Base-by-base conservation (phyloP, 1,139 yeast species). In the Geotrichum reessii region DNA sequence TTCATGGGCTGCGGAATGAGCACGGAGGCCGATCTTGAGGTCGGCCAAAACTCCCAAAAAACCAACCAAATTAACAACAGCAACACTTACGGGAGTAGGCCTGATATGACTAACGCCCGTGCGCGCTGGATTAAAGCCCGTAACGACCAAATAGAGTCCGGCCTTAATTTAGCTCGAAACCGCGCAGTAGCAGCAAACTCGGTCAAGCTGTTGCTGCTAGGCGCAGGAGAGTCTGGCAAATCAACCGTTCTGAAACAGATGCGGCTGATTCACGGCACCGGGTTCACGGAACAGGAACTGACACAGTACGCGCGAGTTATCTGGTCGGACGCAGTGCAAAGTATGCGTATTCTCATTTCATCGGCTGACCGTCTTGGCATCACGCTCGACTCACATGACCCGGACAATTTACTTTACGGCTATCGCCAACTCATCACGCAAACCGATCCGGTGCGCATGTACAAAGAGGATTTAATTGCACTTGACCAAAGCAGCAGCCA, bases 141-240 rank as follows among this genome's bases (percentile, higher is more conserved):
- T 31, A 83, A 85, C 63, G 87, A 84, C 65, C 84, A 81, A 11
- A 86, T 89, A 57, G 95, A 88, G 64, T 85, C 83, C 65, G 77
- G 83, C 49, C 72, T 88, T 62, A 80, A 78, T 63, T 75, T 78
- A 64, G 82, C 81, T 61, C 80, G 80, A 63, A 81, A 79, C 62
- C 75, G 76, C 60, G 83, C 76, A 53, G 56, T 55, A 14, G 61
- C 64, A n/a, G 61, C 54, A 2, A 57, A 57, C 22, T 37, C 57
- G 12, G 47, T 85, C 57, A 87, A 86, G 69, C 76, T 92, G 61
- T 73, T 92, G 53, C 74, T 91, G 21, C 74, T 91, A 31, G 99
- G 99, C 27, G 92, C 98, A 0, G 99, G 99, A 7, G 99, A 93
- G 73, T 85, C 93, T 58, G 99, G 99, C 7, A 93, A 93, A 71